Conservation (phyloP, 1,284 basidiomycete species). For the Coriolopsis trogii region DNA sequence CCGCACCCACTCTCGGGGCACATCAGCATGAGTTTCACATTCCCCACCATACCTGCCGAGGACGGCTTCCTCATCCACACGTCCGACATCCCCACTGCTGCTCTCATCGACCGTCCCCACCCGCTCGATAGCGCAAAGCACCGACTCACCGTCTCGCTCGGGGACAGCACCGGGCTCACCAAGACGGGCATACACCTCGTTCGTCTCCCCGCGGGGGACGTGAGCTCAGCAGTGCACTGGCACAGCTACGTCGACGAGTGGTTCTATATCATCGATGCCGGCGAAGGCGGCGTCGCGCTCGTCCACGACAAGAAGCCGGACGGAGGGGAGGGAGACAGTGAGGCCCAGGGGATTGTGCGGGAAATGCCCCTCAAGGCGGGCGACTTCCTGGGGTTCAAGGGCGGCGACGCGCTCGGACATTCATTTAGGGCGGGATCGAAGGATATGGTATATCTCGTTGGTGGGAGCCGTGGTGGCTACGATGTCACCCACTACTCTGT, state of each 20-base stretch:
- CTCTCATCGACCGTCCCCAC: too few relatives aligned
- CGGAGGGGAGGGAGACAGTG: neutral
- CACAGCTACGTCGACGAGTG: conserved; percentile 34
- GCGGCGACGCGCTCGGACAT: conserved; percentile 26
- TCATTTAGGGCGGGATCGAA: conserved; percentile 22
- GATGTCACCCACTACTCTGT: conserved; percentile 30
- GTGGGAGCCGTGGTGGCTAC: conserved; percentile 28
- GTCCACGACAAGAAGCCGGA: conserved; percentile 19
- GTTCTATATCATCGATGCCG: conserved; percentile 33
- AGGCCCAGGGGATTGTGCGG: conserved; percentile 6
- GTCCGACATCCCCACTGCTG: too few relatives aligned
- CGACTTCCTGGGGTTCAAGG: conserved; percentile 34
- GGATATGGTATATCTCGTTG: conserved; percentile 31
- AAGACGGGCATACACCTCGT: conserved; percentile 32
- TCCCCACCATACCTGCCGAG: too few relatives aligned
- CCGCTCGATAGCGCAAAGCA: too few relatives aligned
- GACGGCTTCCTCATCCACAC: too few relatives aligned
- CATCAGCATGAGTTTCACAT: too few relatives aligned
- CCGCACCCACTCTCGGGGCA: too few relatives aligned
- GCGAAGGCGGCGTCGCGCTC: conserved; percentile 24
- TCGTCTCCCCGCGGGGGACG: conserved; percentile 26
- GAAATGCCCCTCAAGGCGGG: conserved; percentile 27
- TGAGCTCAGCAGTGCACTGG: conserved; percentile 31
- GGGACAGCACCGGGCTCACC: conserved; percentile 29
- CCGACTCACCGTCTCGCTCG: too few relatives aligned